phyloP scores from a whole-genome alignment of 2,329 filamentous ascomycete species.

The Hirsutella minnesotensis region DNA sequence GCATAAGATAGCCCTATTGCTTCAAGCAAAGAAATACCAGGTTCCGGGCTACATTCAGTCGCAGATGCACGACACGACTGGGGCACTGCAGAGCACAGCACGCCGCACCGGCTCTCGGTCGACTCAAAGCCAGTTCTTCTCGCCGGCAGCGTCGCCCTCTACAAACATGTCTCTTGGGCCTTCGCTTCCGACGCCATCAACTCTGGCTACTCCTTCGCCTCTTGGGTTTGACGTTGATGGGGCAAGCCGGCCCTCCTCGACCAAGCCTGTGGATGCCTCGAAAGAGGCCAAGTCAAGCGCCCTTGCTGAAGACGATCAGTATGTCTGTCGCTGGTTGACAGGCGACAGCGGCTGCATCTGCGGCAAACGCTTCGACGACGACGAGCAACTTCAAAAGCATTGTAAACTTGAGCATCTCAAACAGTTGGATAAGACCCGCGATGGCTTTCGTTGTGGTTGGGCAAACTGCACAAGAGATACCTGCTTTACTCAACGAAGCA shows the following conservation, averaged over 20 bases:
- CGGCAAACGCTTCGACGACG: constrained; percentile 24
- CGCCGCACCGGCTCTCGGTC: background rate
- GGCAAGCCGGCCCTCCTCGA: background rate
- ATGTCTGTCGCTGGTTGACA: constrained; percentile 21
- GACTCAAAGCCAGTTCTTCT: constrained; percentile 7
- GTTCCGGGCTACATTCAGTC: constrained; percentile 1
- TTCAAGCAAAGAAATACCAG: constrained; percentile 6
- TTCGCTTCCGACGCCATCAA: constrained; percentile 14
- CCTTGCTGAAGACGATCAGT: constrained; percentile 13
- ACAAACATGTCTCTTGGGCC: constrained; percentile 12
- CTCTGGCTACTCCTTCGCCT: constrained; percentile 16
- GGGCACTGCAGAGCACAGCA: constrained; percentile 1
- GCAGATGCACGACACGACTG: background rate
- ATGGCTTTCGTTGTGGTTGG: constrained; percentile 45
- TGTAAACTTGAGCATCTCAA: constrained; percentile 38
- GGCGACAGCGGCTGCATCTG: constrained; percentile 15
- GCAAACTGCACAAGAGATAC: constrained; percentile 39
- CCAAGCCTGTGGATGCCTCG: background rate
- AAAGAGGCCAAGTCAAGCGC: constrained; percentile 6
- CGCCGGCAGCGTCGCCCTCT: constrained; percentile 11
- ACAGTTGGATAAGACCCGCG: constrained; percentile 26
- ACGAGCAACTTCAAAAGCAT: constrained; percentile 43
- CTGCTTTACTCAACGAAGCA: constrained; percentile 47
- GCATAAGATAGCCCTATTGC: constrained; percentile 9
- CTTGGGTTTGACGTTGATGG: constrained; percentile 11